A percentile compares a stretch with the other conserved stretches of the same genome.
Conservation (phyloP, 164 flowering plant species). For the Tetracentron sinense region DNA sequence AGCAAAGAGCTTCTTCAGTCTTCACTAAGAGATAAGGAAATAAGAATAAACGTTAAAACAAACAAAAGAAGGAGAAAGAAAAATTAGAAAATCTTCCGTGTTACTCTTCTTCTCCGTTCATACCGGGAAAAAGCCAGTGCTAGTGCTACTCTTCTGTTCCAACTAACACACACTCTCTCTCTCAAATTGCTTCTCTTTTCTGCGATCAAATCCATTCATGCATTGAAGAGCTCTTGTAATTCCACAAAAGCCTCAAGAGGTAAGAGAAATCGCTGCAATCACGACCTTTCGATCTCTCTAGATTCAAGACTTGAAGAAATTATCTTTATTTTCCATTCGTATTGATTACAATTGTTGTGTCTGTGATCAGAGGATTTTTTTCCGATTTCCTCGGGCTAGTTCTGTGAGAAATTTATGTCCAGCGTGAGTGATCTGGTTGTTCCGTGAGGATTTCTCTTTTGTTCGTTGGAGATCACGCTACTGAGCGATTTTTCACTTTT, state of each 20-base stretch:
- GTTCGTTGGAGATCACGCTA: too few species aligned
- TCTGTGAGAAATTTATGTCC: too few species aligned
- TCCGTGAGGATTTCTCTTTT: not conserved
- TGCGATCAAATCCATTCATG: not conserved
- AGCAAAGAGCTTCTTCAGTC: too few species aligned
- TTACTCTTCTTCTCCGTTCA: not conserved
- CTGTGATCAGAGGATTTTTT: too few species aligned
- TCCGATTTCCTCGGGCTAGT: too few species aligned
- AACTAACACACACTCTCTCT: not conserved
- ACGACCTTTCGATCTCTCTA: not conserved
- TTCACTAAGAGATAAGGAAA: too few species aligned
- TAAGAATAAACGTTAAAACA: too few species aligned
- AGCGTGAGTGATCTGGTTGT: constrained; percentile 1
- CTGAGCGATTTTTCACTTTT: too few species aligned
- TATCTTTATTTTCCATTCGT: too few species aligned
- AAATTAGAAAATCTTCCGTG: too few species aligned
- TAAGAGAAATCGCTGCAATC: not conserved
- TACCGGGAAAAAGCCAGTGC: not conserved
- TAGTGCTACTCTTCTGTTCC: not conserved
- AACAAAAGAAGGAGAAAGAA: too few species aligned
- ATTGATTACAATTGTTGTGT: too few species aligned
- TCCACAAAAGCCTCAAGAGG: not conserved
- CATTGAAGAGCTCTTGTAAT: not conserved
- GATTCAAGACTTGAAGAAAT: not conserved
- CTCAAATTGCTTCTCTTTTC: not conserved